These are phyloP conservation scores for Boletus sp. DNA, from an alignment of 1,284 basidiomycete species.

Conservation along the genomic window DNA sequence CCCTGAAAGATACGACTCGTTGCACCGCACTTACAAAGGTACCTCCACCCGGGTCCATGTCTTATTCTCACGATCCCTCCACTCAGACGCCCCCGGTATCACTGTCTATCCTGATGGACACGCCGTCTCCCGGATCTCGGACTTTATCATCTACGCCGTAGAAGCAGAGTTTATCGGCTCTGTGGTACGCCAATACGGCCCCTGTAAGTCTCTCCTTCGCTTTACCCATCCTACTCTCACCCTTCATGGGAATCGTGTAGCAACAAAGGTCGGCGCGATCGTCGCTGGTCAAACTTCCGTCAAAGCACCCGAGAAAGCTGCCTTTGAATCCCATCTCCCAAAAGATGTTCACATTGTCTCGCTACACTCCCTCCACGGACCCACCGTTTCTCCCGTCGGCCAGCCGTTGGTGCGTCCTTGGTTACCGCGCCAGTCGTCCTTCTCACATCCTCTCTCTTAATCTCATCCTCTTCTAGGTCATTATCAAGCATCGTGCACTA, in stretches of 20 bases:
- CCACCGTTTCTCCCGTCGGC: conserved; percentile 84
- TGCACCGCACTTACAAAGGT: conserved; percentile 67
- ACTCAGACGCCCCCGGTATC: conserved; percentile 52
- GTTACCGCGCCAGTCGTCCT: background rate
- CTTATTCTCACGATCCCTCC: conserved; percentile 3
- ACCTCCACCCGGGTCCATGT: background rate
- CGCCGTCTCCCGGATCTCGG: conserved; percentile 77
- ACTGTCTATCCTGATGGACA: conserved; percentile 77
- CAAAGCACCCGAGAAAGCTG: conserved; percentile 88
- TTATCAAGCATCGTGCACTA: conserved; percentile 86
- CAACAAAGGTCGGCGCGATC: conserved; percentile 89
- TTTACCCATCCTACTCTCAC: background rate
- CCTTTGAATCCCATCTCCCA: conserved; percentile 90
- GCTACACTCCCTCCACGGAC: conserved; percentile 93
- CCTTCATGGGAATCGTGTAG: conserved; percentile 42
- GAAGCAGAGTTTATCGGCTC: conserved; percentile 87
- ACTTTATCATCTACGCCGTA: conserved; percentile 91
- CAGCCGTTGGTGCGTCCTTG: conserved; percentile 76
- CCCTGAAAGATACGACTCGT: conserved; percentile 68
- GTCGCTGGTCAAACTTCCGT: conserved; percentile 96
- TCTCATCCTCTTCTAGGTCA: conserved; percentile 49
- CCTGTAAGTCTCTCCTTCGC: conserved; percentile 61
- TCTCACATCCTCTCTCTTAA: background rate
- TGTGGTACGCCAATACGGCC: conserved; percentile 87
- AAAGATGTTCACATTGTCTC: conserved; percentile 87